Base-by-base conservation (phyloP, 1,284 basidiomycete genomes). In the Somion occarium region DNA sequence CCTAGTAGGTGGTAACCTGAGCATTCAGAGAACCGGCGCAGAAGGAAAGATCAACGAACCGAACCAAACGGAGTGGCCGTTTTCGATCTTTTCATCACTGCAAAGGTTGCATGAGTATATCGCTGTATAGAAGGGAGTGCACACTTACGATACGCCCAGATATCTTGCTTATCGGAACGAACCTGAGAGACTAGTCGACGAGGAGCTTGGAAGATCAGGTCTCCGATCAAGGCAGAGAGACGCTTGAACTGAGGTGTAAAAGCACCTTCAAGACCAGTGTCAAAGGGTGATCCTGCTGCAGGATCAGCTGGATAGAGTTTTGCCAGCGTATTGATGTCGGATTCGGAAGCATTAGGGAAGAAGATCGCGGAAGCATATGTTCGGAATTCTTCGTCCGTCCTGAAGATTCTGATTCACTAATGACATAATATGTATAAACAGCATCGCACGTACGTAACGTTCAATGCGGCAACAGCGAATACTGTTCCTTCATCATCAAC, bases 241-340 rank as follows among this genome's bases (percentile, higher is more conserved):
- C 80, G 68, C 61, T 83, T 81, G 65, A 68, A 82, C 53, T 82
- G 70, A 0, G 75, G 74, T 0, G 75, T 71, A 7, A 82, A 49
- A 0, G 65, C 69, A 50, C 79, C 75, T 1, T 69, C 44, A 20
- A 64, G 50, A 0, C 76, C 72, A 0, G 80, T 82, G 48, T 68
- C 66, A 54, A 72, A 83, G 0, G 81, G 81, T 0, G 80, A 81
- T 3, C 81, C 79, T 53, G 73, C 57, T 0, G 66, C 63, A 26
- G 53, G 48, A 43, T 65, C 62, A 3, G 48, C 47, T 3, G 66
- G 62, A 50, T 68, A 70, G 2, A 66, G 46, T 5, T 30, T 39
- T 30, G 67, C 34, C 13, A 71, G 43, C 7, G 45, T 30, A 26
- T 58, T 51, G 26, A 62, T 45, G 43, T 60, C 51, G 2, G 39